A percentile compares a stretch with the other conserved stretches of the same genome.
phyloP scores from a whole-genome alignment of 2,329 filamentous ascomycete genomes.

The Fusarium tjaetaba region DNA sequence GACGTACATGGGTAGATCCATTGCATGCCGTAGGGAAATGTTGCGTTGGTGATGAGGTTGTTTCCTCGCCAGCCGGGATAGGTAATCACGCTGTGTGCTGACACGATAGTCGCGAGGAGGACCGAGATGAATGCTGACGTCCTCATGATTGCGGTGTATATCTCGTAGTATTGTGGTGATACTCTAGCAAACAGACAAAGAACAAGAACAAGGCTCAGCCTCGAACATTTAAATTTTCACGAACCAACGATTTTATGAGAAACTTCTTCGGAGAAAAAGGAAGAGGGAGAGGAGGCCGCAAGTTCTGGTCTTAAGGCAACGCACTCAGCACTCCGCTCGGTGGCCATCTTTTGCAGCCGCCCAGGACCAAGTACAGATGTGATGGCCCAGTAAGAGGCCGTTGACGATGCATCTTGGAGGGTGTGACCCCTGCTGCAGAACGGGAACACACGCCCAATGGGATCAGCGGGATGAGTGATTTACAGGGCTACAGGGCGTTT shows the following conservation, averaged over 20 bases:
- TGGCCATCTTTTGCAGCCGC: constrained; percentile 38
- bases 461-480: constrained; percentile 6
- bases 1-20: constrained; percentile 93
- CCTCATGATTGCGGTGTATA: constrained; percentile 53
- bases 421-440: constrained; percentile 37
- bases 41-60: constrained; percentile 81
- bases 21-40: constrained; percentile 90
- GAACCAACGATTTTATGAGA: constrained; percentile 4
- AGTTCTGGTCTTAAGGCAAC: constrained; percentile 39
- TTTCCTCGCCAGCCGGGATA: constrained; percentile 90
- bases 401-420: constrained; percentile 34
- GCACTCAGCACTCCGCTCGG: not conserved
- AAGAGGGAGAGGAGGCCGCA: constrained; percentile 32
- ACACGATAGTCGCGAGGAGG: constrained; percentile 59
- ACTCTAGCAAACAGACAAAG: not conserved
- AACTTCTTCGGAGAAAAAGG: constrained; percentile 17
- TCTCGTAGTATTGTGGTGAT: not conserved
- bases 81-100: constrained; percentile 83
- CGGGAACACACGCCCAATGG: constrained; percentile 32
- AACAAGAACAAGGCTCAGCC: constrained; percentile 30
- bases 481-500: constrained; percentile 2
- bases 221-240: constrained; percentile 20
- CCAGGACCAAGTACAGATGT: constrained; percentile 18
- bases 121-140: constrained; percentile 55
- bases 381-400: constrained; percentile 43